Conservation (phyloP, 768 basidiomycete species). For the Russula sp. region DNA sequence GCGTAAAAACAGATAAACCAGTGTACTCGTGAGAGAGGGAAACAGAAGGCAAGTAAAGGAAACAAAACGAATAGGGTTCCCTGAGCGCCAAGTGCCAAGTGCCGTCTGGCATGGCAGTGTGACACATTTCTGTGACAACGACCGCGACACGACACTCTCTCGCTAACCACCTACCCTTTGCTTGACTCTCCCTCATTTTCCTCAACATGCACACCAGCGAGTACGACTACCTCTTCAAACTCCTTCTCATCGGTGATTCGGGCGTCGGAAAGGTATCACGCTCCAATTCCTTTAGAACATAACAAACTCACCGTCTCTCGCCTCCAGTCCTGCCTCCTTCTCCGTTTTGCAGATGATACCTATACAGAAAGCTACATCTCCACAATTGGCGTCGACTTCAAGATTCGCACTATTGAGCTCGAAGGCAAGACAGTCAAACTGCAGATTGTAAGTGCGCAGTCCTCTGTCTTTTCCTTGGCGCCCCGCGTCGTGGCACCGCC, state of each 20-base stretch:
- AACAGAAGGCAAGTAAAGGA: no score
- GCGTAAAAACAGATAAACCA: no score
- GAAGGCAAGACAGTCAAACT: constrained; percentile 98
- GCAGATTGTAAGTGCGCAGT: constrained; percentile 78
- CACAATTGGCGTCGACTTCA: constrained; percentile 98
- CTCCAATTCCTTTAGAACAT: constrained; percentile 28
- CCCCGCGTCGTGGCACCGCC: constrained; percentile 6
- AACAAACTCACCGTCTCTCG: constrained; percentile 3
- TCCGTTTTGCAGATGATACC: constrained; percentile 93
- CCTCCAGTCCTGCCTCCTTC: constrained; percentile 81
- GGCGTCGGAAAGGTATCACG: constrained; percentile 85
- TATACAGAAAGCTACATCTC: constrained; percentile 98
- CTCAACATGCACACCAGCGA: constrained; percentile 82
- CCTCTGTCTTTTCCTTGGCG: background rate
- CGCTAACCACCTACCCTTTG: constrained; percentile 18
- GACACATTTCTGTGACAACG: constrained; percentile 43
- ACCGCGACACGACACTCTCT: constrained; percentile 32
- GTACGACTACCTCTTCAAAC: constrained; percentile 96
- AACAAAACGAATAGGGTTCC: no score
- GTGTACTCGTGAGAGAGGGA: no score
- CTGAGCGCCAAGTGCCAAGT: no score
- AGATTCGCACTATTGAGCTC: constrained; percentile 97
- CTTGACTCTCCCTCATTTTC: constrained; percentile 20
- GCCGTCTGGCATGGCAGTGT: constrained; percentile 27
- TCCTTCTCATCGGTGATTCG: constrained; percentile 91